Conservation (phyloP, 2,329 filamentous ascomycete species). For the Xylariaceae sp. region DNA sequence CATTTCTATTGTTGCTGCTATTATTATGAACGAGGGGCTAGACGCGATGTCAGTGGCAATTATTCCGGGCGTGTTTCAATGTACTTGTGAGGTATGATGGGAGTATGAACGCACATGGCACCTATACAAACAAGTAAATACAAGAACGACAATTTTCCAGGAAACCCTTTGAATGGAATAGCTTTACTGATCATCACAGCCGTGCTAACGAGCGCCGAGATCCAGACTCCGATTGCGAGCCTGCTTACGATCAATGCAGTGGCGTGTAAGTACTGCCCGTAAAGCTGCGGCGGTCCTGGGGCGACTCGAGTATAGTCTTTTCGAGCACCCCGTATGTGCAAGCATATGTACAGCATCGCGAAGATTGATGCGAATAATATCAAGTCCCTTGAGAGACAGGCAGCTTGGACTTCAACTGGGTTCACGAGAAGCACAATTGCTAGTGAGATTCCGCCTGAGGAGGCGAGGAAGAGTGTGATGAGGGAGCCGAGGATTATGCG, state of each 20-base stretch:
- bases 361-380: slow-evolving; percentile 29
- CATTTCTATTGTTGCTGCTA: slow-evolving; percentile 31
- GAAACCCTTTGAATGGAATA: slow-evolving; percentile 13
- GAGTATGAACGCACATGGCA: slow-evolving; percentile 28
- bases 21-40: slow-evolving; percentile 30
- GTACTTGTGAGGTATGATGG: neutral
- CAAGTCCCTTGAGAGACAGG: slow-evolving; percentile 31
- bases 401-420: slow-evolving; percentile 19
- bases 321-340: slow-evolving; percentile 31
- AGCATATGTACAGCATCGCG: slow-evolving; percentile 27
- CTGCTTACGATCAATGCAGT: slow-evolving; percentile 31
- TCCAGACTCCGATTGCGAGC: slow-evolving; percentile 30
- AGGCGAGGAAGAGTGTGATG: slow-evolving; percentile 30
- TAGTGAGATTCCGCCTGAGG: slow-evolving; percentile 27
- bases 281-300: slow-evolving; percentile 26
- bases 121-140: slow-evolving; percentile 31
- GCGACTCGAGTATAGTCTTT: slow-evolving; percentile 22
- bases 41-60: neutral
- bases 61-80: no score
- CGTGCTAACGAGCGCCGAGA: slow-evolving; percentile 30
- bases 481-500: slow-evolving; percentile 29
- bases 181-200: slow-evolving; percentile 27
- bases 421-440: slow-evolving; percentile 25
- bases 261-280: slow-evolving; percentile 30
- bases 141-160: slow-evolving; percentile 30